Base-by-base conservation (phyloP, 2,329 filamentous ascomycete species). In the Penicillium sp. region DNA sequence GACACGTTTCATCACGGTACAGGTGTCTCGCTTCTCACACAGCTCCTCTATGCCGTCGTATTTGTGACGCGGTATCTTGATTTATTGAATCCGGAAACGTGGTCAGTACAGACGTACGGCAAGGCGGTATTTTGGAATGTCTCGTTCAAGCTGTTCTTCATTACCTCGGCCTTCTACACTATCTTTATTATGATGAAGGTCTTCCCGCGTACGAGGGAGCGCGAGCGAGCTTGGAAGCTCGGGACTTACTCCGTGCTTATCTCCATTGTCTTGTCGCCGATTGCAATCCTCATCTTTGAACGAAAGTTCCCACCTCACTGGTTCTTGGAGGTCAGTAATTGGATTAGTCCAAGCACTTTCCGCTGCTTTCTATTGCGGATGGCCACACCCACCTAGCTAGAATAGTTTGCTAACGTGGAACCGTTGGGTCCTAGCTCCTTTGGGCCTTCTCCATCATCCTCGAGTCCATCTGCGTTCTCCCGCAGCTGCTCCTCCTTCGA, bases 161-260 rank as follows among this genome's bases (percentile, higher is more conserved):
- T 96, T 62, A 72, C 85, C 3, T 91, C 90, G 4, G 94, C 91
- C 1, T 84, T 93, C 64, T 97, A 97, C 77, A 95, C 93, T 70
- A 85, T 97, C 64, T 89, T 85, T 59, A 78, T 96, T 65, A 97
- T 98, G 93, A 89, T 92, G 76, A 89, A 88, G 78, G 81, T 93
- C 25, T 97, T 87, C 76, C 90, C 93, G 11, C 86, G 94, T 37
- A 96, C 93, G n/a, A 83, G 93, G 45, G 94, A 98, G 79, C 84
- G 88, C 56, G 94, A 98, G 80, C 87, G 92, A 70, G 91, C 93
- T n/a, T 97, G 94, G 93, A 96, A 93, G 79, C 82, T 97, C 66
- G 92, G 91, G 45, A 87, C 87, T 28, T 86, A 85, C 65, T 89
- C 89, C 55, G 78, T 94, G 2, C 82, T 79, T 13, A 89, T 85